Evolutionary conservation across 345 rosid genomes (phyloP).

Genomic region (Bruguiera parviflora): DNA sequence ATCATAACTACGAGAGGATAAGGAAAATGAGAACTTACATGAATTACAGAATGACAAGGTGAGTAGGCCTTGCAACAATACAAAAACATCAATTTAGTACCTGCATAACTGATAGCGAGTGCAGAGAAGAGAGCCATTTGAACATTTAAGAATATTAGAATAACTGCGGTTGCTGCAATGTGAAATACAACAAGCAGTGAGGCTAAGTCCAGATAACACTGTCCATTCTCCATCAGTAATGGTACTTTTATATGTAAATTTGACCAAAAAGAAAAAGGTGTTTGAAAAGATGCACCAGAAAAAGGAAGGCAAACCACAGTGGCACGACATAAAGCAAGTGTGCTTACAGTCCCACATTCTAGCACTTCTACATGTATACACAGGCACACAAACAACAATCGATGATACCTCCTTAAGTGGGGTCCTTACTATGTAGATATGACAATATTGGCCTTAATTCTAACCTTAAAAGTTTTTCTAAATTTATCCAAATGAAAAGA

Average conservation of each 20-base stretch:
- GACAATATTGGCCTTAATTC: too few relatives aligned
- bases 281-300: not conserved
- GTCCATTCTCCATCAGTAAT: not conserved
- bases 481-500: too few relatives aligned
- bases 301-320: too few relatives aligned
- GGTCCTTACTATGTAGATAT: too few relatives aligned
- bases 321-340: too few relatives aligned
- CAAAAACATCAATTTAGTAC: conserved; percentile 29
- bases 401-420: too few relatives aligned
- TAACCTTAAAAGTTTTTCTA: too few relatives aligned
- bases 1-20: conserved; percentile 47
- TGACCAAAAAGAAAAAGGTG: not conserved
- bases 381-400: too few relatives aligned
- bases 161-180: conserved; percentile 65
- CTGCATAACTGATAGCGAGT: conserved; percentile 63
- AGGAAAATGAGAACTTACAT: not conserved
- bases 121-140: conserved; percentile 84
- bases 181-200: conserved; percentile 6
- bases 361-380: too few relatives aligned
- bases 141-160: conserved; percentile 66
- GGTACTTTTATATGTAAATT: not conserved
- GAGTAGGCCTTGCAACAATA: not conserved
- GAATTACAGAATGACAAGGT: not conserved
- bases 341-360: too few relatives aligned
- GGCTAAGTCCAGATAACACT: not conserved